Percentiles rank a stretch among this genome's conserved stretches.
phyloP scores from a whole-genome alignment of 768 basidiomycete genomes.

The Auriscalpium microsporum region DNA sequence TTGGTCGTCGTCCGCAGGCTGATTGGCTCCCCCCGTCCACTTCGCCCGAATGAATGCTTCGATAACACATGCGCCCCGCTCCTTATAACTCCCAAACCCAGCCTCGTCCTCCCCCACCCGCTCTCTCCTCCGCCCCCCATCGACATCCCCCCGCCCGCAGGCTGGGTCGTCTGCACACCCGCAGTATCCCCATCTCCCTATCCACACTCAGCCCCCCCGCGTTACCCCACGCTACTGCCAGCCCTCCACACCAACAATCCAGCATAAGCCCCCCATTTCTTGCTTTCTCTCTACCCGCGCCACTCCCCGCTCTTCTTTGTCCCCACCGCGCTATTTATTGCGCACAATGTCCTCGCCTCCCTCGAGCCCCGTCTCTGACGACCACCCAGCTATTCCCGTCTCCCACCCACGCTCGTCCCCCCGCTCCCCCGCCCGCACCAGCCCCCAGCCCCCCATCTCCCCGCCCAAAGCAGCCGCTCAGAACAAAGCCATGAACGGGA shows the following conservation, averaged over 20 bases:
- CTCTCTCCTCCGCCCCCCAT: neutral
- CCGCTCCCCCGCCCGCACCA: constrained; percentile 8
- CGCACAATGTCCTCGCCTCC: constrained; percentile 6
- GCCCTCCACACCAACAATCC: neutral
- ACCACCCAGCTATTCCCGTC: constrained; percentile 14
- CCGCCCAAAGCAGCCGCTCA: neutral
- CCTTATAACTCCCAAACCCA: constrained; percentile 6
- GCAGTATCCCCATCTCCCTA: neutral
- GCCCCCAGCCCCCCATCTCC: constrained; percentile 15
- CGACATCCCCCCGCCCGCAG: neutral
- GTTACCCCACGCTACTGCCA: neutral
- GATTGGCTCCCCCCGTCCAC: neutral
- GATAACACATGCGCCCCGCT: constrained; percentile 8
- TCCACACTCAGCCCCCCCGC: neutral
- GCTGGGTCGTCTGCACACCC: neutral
- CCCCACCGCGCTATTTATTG: neutral
- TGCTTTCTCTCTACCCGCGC: constrained; percentile 6
- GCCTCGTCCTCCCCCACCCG: neutral
- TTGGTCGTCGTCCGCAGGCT: no score
- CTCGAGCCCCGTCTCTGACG: constrained; percentile 7
- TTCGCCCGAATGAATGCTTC: neutral
- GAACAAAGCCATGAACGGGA: neutral
- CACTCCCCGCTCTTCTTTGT: constrained; percentile 6
- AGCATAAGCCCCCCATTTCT: constrained; percentile 1
- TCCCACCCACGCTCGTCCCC: constrained; percentile 17